These are phyloP conservation scores for Encephalitozoon hellem DNA, from an alignment of 371 early-diverging fungal genomes.

Conservation along the genomic window DNA sequence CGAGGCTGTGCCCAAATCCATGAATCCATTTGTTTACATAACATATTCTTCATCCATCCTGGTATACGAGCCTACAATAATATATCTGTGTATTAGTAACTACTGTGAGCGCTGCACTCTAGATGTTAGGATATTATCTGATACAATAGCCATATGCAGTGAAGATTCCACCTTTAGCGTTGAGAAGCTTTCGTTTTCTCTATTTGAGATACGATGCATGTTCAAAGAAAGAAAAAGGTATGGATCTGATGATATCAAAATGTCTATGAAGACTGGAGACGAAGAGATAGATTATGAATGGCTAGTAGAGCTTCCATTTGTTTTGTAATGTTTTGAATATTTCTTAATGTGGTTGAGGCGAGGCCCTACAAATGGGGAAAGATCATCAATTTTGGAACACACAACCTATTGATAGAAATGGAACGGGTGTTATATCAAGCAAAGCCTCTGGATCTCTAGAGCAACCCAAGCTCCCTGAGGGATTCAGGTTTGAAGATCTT, in stretches of 20 bases:
- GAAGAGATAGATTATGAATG: background rate
- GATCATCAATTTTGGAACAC: slow-evolving; percentile 53
- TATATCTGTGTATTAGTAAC: background rate
- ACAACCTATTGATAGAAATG: slow-evolving; percentile 50
- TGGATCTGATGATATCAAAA: background rate
- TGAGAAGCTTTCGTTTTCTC: background rate
- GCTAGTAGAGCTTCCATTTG: background rate
- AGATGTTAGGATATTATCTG: background rate
- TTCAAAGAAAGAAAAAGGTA: background rate
- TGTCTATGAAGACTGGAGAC: background rate
- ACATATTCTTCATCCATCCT: background rate
- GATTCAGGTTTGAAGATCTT: slow-evolving; percentile 32
- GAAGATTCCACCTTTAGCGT: background rate
- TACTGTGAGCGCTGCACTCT: background rate
- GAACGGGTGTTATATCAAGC: background rate
- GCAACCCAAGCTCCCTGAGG: slow-evolving; percentile 31
- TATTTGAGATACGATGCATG: background rate
- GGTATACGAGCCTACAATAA: background rate
- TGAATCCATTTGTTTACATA: background rate
- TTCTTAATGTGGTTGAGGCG: background rate
- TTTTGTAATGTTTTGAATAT: background rate
- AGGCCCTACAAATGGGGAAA: background rate
- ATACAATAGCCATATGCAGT: background rate
- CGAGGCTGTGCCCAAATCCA: background rate
- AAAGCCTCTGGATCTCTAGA: background rate